Percentiles rank a stretch among this genome's conserved stretches.
These are phyloP conservation scores for Ceratocystiopsis sp. DNA, from an alignment of 2,329 filamentous ascomycete genomes.

Conservation along the genomic window DNA sequence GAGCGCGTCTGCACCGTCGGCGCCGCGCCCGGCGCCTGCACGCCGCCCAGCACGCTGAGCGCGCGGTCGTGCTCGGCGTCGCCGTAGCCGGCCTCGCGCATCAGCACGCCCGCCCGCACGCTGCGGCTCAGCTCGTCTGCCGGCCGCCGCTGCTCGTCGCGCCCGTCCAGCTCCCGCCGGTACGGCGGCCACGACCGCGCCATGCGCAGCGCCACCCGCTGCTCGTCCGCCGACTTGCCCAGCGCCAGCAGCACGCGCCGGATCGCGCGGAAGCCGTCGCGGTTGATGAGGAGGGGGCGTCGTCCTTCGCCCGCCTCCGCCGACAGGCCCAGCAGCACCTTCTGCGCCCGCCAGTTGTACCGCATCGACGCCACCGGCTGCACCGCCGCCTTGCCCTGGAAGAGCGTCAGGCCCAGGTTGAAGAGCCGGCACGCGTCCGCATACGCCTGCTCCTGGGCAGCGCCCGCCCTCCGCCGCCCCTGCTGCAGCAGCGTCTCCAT, in stretches of 20 bases:
- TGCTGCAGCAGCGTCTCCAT: slow-evolving; percentile 8
- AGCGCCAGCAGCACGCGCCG: slow-evolving; percentile 34
- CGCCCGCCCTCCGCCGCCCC: slow-evolving; percentile 3
- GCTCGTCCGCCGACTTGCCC: slow-evolving; percentile 34
- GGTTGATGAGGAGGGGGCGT: slow-evolving; percentile 32
- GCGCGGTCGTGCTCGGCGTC: slow-evolving; percentile 28
- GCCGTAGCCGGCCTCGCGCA: slow-evolving; percentile 39
- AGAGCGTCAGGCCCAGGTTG: slow-evolving; percentile 22
- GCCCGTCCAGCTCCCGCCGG: slow-evolving; percentile 36
- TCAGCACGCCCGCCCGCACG: slow-evolving; percentile 33
- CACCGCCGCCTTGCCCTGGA: slow-evolving; percentile 19
- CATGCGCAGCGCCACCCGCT: slow-evolving; percentile 28
- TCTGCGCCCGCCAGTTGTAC: slow-evolving; percentile 42
- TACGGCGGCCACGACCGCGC: slow-evolving; percentile 44
- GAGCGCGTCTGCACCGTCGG: slow-evolving; percentile 40
- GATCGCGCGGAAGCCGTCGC: slow-evolving; percentile 35
- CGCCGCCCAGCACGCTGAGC: slow-evolving; percentile 35
- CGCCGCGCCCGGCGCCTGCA: slow-evolving; percentile 26
- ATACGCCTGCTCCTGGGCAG: slow-evolving; percentile 10
- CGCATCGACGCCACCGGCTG: slow-evolving; percentile 19
- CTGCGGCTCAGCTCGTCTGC: slow-evolving; percentile 37
- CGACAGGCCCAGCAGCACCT: slow-evolving; percentile 33
- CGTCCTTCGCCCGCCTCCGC: slow-evolving; percentile 17
- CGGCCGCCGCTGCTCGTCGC: slow-evolving; percentile 34
- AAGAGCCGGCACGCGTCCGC: slow-evolving; percentile 19